Evolutionary conservation across 208 protist species (phyloP).

Genomic region (Trypanosoma congolense): DNA sequence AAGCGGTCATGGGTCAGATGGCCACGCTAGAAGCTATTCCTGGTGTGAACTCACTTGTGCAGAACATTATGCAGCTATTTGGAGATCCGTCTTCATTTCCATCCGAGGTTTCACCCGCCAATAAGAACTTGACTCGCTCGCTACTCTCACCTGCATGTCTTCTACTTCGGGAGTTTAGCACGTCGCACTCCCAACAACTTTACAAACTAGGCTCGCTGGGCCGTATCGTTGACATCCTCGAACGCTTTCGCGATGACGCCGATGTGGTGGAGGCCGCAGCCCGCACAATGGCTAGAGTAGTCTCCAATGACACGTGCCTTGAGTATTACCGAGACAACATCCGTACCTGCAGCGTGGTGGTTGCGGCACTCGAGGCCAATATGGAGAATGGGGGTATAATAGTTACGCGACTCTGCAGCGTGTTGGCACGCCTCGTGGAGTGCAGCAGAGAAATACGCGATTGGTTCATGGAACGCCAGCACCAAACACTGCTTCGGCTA

Average conservation of each 20-base stretch:
- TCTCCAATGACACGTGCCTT: slow-evolving; percentile 52
- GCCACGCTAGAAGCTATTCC: slow-evolving; percentile 33
- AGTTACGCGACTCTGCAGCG: slow-evolving; percentile 18
- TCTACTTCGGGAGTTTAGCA: slow-evolving; percentile 35
- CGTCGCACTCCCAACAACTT: slow-evolving; percentile 23
- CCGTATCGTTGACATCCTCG: slow-evolving; percentile 37
- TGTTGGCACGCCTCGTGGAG: slow-evolving; percentile 30
- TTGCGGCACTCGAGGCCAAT: slow-evolving; percentile 27
- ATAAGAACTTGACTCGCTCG: slow-evolving; percentile 7
- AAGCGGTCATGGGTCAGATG: slow-evolving; percentile 24
- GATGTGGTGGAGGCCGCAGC: slow-evolving; percentile 50
- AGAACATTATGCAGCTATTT: slow-evolving; percentile 14
- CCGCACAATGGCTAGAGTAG: slow-evolving; percentile 60
- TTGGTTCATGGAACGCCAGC: slow-evolving; percentile 24
- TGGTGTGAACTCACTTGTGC: slow-evolving; percentile 26
- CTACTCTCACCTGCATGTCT: slow-evolving; percentile 32
- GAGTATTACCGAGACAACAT: slow-evolving; percentile 23
- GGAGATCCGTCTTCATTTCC: not conserved
- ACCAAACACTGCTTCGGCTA: slow-evolving; percentile 8
- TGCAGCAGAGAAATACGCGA: slow-evolving; percentile 19
- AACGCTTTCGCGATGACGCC: slow-evolving; percentile 19
- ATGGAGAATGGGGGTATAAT: slow-evolving; percentile 17
- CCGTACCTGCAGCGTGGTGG: slow-evolving; percentile 27
- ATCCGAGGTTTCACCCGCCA: not conserved
- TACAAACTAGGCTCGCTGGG: slow-evolving; percentile 36